Base-by-base conservation (phyloP, 1,284 basidiomycete genomes). In the Sanguinoderma infundibulare region DNA sequence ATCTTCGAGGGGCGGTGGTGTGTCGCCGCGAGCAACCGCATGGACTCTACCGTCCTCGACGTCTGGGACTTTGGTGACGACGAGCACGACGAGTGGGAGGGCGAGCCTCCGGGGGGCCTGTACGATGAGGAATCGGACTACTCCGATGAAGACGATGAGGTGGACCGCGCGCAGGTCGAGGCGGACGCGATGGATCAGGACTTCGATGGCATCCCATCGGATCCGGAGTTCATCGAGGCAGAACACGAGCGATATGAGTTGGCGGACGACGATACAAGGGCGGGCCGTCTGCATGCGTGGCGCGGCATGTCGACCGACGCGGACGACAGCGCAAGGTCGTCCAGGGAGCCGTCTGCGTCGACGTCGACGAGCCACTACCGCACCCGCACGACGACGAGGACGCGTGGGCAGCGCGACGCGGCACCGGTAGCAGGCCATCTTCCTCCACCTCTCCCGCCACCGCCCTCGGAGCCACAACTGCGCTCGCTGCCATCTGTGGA, bases 1-100 rank as follows among this genome's bases (percentile, higher is more conserved):
- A 89, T 94, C 30, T 97, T 97, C 75, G 92, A 96, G 74, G 93
- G 94, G 0, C 81, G 93, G 61, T 95, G 94, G 83, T 94, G 95
- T 71, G 93, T 98, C 49, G 94, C 95, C 5, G 96, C 96, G 24
- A 95, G 92, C 70, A 95, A 95, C 70, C 83, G 91, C 49, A 86
- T 84, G 59, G 89, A 92, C 60, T 78, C 84, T 15, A 96, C 94
- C 5, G 87, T 91, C 61, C 77, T 94, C 51, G 92, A 94, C 69
- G 91, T 94, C 32, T 94, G 92, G 92, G 91, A 94, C 78, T 94
- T 94, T 73, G 91, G 89, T 4, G 81, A 78, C 49, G 87, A 87
- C 49, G 87, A 87, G 26, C 85, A 86, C 66, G 82, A 86, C 39
- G 83, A 83, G 53, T 72, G 63, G 71, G 75, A 72, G 34, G 70